Evolutionary conservation across 2,329 filamentous ascomycete genomes (phyloP).

Genomic region (Botrytis paeoniae): DNA sequence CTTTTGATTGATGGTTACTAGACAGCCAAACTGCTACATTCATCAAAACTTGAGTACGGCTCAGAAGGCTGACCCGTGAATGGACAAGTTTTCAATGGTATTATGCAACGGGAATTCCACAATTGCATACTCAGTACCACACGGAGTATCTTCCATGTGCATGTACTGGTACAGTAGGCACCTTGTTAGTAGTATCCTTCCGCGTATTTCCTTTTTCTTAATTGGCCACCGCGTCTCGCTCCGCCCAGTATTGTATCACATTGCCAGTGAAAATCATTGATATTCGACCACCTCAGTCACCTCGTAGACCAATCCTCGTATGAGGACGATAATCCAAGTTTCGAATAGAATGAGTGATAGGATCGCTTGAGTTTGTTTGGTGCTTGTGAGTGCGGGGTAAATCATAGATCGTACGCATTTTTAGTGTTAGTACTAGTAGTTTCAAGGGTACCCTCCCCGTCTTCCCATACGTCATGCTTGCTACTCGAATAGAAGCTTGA

Average conservation of each 20-base stretch:
- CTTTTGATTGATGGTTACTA: neutral
- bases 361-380: neutral
- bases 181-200: neutral
- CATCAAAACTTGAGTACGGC: neutral
- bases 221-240: neutral
- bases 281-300: neutral
- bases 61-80: neutral
- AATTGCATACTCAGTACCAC: neutral
- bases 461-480: conserved; percentile 7
- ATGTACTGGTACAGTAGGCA: neutral
- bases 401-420: neutral
- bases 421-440: neutral
- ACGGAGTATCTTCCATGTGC: neutral
- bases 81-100: neutral
- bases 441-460: neutral
- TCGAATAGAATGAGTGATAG: neutral
- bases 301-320: neutral
- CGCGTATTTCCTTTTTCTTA: neutral
- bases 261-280: neutral
- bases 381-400: conserved; percentile 1
- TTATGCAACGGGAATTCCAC: neutral
- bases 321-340: neutral
- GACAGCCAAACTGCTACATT: neutral
- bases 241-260: neutral
- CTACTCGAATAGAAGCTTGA: conserved; percentile 1